Conservation (phyloP, 192 early-diverging fungal genomes). For the Gaertneriomyces semiglobifer region DNA sequence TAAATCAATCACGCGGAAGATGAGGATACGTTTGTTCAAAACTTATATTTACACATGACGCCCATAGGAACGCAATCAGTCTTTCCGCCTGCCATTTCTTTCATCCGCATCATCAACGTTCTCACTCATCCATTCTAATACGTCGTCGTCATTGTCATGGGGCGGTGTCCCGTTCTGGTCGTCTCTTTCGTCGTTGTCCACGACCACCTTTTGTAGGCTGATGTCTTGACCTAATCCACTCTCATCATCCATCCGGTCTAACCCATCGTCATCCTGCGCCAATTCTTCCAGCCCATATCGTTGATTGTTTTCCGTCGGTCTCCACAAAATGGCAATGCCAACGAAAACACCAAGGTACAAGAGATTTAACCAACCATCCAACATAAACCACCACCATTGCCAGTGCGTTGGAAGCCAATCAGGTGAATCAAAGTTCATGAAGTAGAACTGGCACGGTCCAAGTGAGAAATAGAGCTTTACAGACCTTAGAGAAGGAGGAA, state of each 20-base stretch:
- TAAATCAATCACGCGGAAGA: too few species aligned
- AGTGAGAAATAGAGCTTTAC: neutral
- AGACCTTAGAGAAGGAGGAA: neutral
- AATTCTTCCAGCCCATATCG: constrained; percentile 87
- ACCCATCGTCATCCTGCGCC: constrained; percentile 51
- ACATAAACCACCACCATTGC: constrained; percentile 84
- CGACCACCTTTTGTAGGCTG: constrained; percentile 10
- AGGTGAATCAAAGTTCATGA: constrained; percentile 57
- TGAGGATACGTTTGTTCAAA: too few species aligned
- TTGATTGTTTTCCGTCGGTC: constrained; percentile 87
- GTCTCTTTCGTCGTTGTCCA: constrained; percentile 21
- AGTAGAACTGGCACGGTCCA: constrained; percentile 33
- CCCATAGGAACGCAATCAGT: too few species aligned
- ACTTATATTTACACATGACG: too few species aligned
- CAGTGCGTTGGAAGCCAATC: constrained; percentile 75
- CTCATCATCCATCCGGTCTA: constrained; percentile 47
- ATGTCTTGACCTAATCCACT: constrained; percentile 16
- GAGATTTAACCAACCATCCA: constrained; percentile 90
- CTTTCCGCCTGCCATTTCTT: neutral
- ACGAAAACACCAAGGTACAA: constrained; percentile 78
- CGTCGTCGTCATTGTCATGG: constrained; percentile 47
- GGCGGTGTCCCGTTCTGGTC: constrained; percentile 25
- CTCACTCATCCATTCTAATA: neutral
- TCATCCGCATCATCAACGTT: neutral
- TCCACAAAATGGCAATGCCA: constrained; percentile 82